These are phyloP conservation scores for Neocatenulostroma microsporum DNA, from an alignment of 2,329 filamentous ascomycete species.

Conservation along the genomic window DNA sequence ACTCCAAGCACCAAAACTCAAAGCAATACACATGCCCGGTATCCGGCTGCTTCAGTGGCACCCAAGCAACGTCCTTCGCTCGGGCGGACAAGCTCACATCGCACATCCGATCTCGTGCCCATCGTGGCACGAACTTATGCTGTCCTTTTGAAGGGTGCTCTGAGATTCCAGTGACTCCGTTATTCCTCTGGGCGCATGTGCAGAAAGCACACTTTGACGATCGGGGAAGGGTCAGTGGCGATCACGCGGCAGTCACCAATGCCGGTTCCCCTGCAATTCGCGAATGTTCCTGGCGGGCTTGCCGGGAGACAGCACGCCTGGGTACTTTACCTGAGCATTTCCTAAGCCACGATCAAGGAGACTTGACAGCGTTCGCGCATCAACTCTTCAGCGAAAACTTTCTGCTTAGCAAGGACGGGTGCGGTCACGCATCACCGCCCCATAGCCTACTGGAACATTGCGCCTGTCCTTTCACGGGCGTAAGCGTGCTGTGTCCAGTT, in stretches of 20 bases:
- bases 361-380: no score
- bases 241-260: not conserved
- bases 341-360: no score
- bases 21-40: not conserved
- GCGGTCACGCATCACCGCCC: no score
- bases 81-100: slow-evolving; percentile 5
- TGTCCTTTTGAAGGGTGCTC: not conserved
- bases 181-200: not conserved
- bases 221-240: not conserved
- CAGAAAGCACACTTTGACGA: not conserved
- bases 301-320: no score
- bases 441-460: no score
- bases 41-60: slow-evolving; percentile 2
- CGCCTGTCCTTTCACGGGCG: no score
- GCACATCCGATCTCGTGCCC: not conserved
- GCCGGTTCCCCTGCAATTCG: no score
- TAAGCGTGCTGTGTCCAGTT: no score
- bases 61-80: not conserved
- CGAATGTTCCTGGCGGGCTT: no score
- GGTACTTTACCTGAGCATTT: no score
- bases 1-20: not conserved
- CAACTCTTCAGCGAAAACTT: no score
- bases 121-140: not conserved
- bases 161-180: not conserved
- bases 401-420: no score